Percentiles rank a stretch among this genome's conserved stretches.
phyloP scores from a whole-genome alignment of 2,329 filamentous ascomycete species.

The Fusarium ambrosium region DNA sequence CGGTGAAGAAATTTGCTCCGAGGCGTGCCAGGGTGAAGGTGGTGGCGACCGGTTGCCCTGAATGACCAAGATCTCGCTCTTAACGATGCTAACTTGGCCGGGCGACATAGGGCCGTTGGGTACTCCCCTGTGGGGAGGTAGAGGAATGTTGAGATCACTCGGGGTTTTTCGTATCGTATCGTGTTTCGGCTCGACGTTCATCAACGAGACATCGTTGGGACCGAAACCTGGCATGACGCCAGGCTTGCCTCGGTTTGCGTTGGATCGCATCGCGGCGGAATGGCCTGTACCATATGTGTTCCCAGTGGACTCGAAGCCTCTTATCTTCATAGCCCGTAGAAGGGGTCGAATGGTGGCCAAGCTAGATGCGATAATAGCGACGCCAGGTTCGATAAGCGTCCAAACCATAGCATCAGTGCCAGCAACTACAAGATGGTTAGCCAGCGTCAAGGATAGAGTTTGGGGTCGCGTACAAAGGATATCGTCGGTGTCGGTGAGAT shows the following conservation, averaged over 20 bases:
- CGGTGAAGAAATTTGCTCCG: conserved; percentile 30
- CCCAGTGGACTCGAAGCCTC: conserved; percentile 61
- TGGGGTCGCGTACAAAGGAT: conserved; percentile 58
- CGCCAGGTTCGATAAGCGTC: conserved; percentile 69
- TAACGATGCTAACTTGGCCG: conserved; percentile 41
- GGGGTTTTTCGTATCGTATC: conserved; percentile 14
- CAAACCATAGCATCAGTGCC: conserved; percentile 68
- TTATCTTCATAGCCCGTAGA: conserved; percentile 62
- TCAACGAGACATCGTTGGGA: conserved; percentile 55
- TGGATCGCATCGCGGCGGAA: conserved; percentile 46
- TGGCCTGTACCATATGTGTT: conserved; percentile 50
- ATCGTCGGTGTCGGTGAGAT: conserved; percentile 60
- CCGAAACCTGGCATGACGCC: conserved; percentile 47
- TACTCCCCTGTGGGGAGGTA: conserved; percentile 41
- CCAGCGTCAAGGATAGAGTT: not conserved
- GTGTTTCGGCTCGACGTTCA: conserved; percentile 41
- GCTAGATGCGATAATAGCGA: conserved; percentile 67
- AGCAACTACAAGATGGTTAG: conserved; percentile 53
- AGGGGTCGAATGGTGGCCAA: conserved; percentile 68
- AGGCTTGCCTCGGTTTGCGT: conserved; percentile 28
- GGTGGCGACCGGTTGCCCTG: conserved; percentile 48
- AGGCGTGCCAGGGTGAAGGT: conserved; percentile 40
- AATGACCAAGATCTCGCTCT: conserved; percentile 55
- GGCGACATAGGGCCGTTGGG: conserved; percentile 24
- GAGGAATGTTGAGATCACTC: conserved; percentile 31